Percentiles rank a stretch among this genome's conserved stretches.
These are phyloP conservation scores for Sporisorium scitamineum DNA, from an alignment of 1,284 basidiomycete genomes.

Conservation along the genomic window DNA sequence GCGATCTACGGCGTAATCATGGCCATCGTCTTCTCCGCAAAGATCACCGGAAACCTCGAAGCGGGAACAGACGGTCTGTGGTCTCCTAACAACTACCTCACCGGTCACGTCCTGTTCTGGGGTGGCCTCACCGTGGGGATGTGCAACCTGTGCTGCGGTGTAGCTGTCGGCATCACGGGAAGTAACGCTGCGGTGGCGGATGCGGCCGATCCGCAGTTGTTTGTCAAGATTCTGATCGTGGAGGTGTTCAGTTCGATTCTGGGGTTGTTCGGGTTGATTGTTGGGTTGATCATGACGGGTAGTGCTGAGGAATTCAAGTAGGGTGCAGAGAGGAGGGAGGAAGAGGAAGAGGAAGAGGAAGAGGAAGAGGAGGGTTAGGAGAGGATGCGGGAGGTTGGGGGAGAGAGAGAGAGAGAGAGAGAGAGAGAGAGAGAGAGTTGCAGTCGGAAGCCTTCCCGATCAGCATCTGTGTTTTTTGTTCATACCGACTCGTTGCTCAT, in stretches of 20 bases:
- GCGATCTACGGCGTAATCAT: conserved; percentile 92
- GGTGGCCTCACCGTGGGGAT: conserved; percentile 66
- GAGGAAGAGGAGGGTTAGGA: conserved; percentile 1
- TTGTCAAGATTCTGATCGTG: conserved; percentile 67
- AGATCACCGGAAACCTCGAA: conserved; percentile 63
- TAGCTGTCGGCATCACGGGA: conserved; percentile 66
- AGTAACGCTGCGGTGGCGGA: conserved; percentile 68
- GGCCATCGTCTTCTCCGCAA: conserved; percentile 68
- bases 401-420: background rate
- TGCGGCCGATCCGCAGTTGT: conserved; percentile 68
- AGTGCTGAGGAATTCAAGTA: conserved; percentile 44
- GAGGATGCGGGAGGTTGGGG: too few relatives aligned
- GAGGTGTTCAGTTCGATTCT: conserved; percentile 67
- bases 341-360: conserved; percentile 1
- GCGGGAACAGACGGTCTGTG: conserved; percentile 52
- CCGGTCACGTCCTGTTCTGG: conserved; percentile 67
- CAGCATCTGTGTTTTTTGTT: too few relatives aligned
- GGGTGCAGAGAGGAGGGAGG: conserved; percentile 1
- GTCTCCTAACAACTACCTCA: conserved; percentile 64
- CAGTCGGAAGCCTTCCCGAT: too few relatives aligned
- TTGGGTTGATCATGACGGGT: conserved; percentile 44
- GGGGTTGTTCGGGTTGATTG: conserved; percentile 67
- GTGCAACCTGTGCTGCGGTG: conserved; percentile 68
- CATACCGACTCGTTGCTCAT: too few relatives aligned
- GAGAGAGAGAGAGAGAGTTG: too few relatives aligned